Percentiles rank a stretch among this genome's conserved stretches.
Conservation (phyloP, 257 asterid species). For the Nicotiana tabacum region DNA sequence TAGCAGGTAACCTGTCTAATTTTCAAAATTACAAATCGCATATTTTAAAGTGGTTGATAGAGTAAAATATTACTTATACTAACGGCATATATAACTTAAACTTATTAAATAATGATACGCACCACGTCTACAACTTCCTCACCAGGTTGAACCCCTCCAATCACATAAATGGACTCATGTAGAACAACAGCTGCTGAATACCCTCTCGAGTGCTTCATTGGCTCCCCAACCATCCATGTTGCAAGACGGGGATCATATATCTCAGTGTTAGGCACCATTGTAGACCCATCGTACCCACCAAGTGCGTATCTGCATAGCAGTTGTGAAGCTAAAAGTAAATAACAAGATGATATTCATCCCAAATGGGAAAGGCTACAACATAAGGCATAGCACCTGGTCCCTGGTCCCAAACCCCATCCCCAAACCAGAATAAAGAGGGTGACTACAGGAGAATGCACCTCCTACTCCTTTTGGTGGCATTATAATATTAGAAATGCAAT, state of each 20-base stretch:
- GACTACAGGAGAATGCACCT: not conserved
- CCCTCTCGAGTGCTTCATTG: slow-evolving; percentile 61
- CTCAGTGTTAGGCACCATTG: slow-evolving; percentile 54
- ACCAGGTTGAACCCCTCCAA: slow-evolving; percentile 51
- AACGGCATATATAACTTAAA: no score
- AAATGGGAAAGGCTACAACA: not conserved
- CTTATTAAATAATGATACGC: slow-evolving; percentile 2
- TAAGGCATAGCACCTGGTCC: not conserved
- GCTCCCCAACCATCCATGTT: slow-evolving; percentile 52
- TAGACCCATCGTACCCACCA: slow-evolving; percentile 63
- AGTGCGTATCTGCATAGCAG: slow-evolving; percentile 50
- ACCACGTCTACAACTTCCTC: slow-evolving; percentile 43
- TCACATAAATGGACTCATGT: slow-evolving; percentile 48
- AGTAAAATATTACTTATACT: no score
- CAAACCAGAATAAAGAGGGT: not conserved
- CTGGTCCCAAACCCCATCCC: not conserved
- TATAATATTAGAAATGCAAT: not conserved
- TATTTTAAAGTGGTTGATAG: no score
- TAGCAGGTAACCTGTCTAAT: no score
- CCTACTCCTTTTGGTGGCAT: not conserved
- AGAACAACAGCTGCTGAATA: slow-evolving; percentile 50
- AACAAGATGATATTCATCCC: not conserved
- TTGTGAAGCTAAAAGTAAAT: not conserved
- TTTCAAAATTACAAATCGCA: no score
- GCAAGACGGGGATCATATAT: slow-evolving; percentile 69